These are phyloP conservation scores for Neurospora sp. DNA, from an alignment of 495 filamentous ascomycete species.

Conservation along the genomic window DNA sequence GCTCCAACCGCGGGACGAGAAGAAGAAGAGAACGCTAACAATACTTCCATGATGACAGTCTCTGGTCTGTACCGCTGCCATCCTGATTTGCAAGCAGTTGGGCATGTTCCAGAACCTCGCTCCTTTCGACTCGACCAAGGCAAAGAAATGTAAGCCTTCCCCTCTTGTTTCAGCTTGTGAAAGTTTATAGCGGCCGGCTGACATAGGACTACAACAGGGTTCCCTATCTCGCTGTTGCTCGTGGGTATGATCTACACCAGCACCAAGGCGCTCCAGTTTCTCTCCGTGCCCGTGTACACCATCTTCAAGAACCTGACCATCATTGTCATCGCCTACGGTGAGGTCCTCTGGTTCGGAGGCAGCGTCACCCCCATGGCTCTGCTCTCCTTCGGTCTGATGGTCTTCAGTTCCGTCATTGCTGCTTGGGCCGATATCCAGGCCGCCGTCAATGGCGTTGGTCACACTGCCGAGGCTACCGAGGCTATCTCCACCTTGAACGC, in stretches of 20 bases:
- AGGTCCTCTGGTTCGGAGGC: slow-evolving; percentile 98
- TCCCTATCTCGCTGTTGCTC: slow-evolving; percentile 90
- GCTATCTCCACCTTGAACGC: slow-evolving; percentile 85
- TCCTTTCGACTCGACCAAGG: slow-evolving; percentile 81
- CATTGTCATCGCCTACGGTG: slow-evolving; percentile 96
- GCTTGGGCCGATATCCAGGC: slow-evolving; percentile 97
- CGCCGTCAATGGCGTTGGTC: slow-evolving; percentile 55
- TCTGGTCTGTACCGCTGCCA: slow-evolving; percentile 81
- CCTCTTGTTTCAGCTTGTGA: background rate
- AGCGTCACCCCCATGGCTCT: slow-evolving; percentile 80
- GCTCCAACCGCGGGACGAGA: background rate
- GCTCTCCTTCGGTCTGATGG: slow-evolving; percentile 96
- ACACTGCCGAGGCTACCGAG: slow-evolving; percentile 50
- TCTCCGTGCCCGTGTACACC: slow-evolving; percentile 97
- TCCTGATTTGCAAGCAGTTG: slow-evolving; percentile 69
- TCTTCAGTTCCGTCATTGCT: slow-evolving; percentile 85
- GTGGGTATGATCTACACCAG: slow-evolving; percentile 99
- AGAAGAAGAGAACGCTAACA: slow-evolving; percentile 12
- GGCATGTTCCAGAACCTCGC: slow-evolving; percentile 81
- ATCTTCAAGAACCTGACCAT: slow-evolving; percentile 99
- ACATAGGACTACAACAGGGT: slow-evolving; percentile 49
- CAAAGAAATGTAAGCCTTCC: slow-evolving; percentile 62
- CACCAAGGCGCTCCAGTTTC: slow-evolving; percentile 91
- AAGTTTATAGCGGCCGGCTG: slow-evolving; percentile 13
- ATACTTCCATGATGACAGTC: slow-evolving; percentile 43